These are phyloP conservation scores for Phialemoniopsis sp. DNA, from an alignment of 2,329 filamentous ascomycete species.

Conservation along the genomic window DNA sequence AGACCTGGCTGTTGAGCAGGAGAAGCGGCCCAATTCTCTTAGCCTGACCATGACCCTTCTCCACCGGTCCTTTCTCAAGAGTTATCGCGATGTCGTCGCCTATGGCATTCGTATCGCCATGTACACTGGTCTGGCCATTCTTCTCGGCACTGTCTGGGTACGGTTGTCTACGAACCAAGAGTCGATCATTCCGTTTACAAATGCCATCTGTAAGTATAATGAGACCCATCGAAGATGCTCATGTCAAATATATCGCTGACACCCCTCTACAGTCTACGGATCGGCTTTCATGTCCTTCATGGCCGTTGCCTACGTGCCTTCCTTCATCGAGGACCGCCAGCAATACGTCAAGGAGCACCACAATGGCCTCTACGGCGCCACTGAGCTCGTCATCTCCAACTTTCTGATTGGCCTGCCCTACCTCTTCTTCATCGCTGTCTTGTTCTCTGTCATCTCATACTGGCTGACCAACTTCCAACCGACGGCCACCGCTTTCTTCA, in stretches of 20 bases:
- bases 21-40: slow-evolving; percentile 37
- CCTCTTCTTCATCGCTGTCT: slow-evolving; percentile 70
- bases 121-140: slow-evolving; percentile 75
- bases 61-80: slow-evolving; percentile 78
- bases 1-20: slow-evolving; percentile 11
- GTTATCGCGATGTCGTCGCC: slow-evolving; percentile 76
- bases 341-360: slow-evolving; percentile 73
- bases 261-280: slow-evolving; percentile 52
- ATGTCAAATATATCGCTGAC: not conserved
- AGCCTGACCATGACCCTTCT: slow-evolving; percentile 61
- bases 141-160: slow-evolving; percentile 88
- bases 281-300: slow-evolving; percentile 76
- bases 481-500: slow-evolving; percentile 63
- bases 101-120: slow-evolving; percentile 81
- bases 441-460: slow-evolving; percentile 75
- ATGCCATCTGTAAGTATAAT: slow-evolving; percentile 57
- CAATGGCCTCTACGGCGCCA: slow-evolving; percentile 76
- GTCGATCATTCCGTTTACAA: slow-evolving; percentile 77
- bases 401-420: slow-evolving; percentile 80
- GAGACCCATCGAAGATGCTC: slow-evolving; percentile 13
- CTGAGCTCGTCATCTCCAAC: slow-evolving; percentile 71
- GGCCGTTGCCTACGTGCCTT: slow-evolving; percentile 80
- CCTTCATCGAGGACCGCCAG: slow-evolving; percentile 73
- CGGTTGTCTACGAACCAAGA: slow-evolving; percentile 63
- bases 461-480: slow-evolving; percentile 76